Evolutionary conservation across 2,329 filamentous ascomycete species (phyloP), one percentile per base, ranked within the genome.

Genomic region (Cyphellophora attinorum): DNA sequence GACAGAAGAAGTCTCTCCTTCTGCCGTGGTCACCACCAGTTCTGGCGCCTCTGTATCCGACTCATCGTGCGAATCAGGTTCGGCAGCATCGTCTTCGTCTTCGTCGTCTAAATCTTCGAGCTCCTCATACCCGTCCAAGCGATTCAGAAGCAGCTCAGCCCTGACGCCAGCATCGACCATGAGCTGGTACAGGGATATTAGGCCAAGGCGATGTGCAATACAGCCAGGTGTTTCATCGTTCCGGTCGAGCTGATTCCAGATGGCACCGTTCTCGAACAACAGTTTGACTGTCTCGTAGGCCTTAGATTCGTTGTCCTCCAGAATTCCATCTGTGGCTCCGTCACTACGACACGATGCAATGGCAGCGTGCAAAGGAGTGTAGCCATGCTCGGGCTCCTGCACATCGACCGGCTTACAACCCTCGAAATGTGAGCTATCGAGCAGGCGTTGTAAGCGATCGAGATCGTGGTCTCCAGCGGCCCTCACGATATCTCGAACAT

Each of bases 201-300:
- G 65, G 0, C 81, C 80, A 15, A 95, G 46, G 29, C 74, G 56
- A 17, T 70, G 67, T 6, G 91, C 91, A 28, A 95, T 65, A 56
- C 89, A 96, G 5, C 86, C 91, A 0, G 91, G 86, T 3, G 91
- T 96, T 67, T 96, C 89, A 50, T 85, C 74, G 48, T 84, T 80
- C 46, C 68, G 62, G 57, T 96, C 85, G 37, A 96, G 67, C 56
- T 95, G 88, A 62, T 98, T 98, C 91, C 91, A 98, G 48, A 96
- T 95, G 8, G 85, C 91, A 19, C 91, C 91, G 48, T 82, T 81
- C 51, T 88, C 72, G 40, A 96, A 76, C 5, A 96, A 69, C 52
- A 91, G 74, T 47, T 74, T 72, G 4, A 95, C 65, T 0, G 80
- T 79, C 34, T 77, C 74, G 36, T 72, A 70, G 3, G 78, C 82